Base-by-base conservation (phyloP, 768 basidiomycete species). In the Serendipita sp. region DNA sequence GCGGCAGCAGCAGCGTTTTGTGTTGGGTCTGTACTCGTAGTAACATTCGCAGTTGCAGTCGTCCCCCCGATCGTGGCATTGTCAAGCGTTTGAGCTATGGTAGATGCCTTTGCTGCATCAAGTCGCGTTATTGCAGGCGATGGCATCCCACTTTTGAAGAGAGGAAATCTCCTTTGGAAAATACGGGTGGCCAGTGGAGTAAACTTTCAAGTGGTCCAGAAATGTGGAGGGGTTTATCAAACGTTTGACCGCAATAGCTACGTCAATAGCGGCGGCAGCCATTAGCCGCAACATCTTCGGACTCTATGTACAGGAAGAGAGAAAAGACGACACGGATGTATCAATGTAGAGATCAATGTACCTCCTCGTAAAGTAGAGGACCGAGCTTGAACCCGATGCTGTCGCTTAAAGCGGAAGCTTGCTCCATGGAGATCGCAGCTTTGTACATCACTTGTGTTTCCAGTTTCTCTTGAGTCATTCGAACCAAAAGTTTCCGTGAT, bases 401-500 rank as follows among this genome's bases (percentile, higher is more conserved):
- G 8, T 60, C 56, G 36, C 56, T 60, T n/a, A 32, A n/a, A n/a
- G 28, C 56, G 16, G 56, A 60, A 30, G 56, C 56, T n/a, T 60
- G 56, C 56, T 60, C 56, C 56, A 60, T 60, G 15, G 81, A 79
- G n/a, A 90, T 77, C 0, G 82, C 85, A 70, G 83, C 86, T 69
- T 88, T 90, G 72, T 86, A 87, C 74, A 78, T 81, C 0, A 86
- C 82, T 0, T 85, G 81, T 0, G 83, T 85, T 60, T 90, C 86
- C 32, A 88, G 72, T 67, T 78, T 81, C 47, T 90, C 88, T 2
- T 79, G 76, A 7, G 84, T 81, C 2, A 81, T 84, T 4, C 86
- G 79, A 66, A 85, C 80, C n/a, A 91, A 72, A 10, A 88, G 78
- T 3, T 84, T 80, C 75, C 83, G 81, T 2, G 81, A 76, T 0